Conservation (phyloP, 2,329 filamentous ascomycete genomes). For the Colletotrichum scovillei region DNA sequence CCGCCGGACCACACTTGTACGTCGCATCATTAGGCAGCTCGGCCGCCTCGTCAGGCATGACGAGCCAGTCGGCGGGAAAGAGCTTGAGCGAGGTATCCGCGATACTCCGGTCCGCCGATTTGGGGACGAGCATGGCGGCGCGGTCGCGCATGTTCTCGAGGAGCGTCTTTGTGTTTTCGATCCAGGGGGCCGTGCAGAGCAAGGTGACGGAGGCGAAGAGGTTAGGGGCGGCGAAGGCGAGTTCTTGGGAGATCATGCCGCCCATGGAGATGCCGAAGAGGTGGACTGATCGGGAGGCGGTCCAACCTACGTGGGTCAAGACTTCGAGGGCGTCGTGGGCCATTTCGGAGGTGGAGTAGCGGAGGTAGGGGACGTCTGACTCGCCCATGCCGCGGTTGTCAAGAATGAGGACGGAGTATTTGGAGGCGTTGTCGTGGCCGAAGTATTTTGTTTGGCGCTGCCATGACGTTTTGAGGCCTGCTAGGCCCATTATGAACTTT, state of each 20-base stretch:
- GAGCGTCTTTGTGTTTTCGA: slow-evolving; percentile 72
- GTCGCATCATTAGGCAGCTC: slow-evolving; percentile 59
- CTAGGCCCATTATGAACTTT: slow-evolving; percentile 86
- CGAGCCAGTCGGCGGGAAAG: slow-evolving; percentile 74
- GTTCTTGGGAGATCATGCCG: slow-evolving; percentile 91
- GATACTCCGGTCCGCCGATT: slow-evolving; percentile 75
- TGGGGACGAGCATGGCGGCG: slow-evolving; percentile 72
- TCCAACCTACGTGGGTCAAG: slow-evolving; percentile 77
- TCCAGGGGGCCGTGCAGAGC: slow-evolving; percentile 69
- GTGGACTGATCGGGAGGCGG: slow-evolving; percentile 63
- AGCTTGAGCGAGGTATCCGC: slow-evolving; percentile 72
- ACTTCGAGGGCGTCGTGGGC: slow-evolving; percentile 81
- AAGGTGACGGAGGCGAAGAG: slow-evolving; percentile 68
- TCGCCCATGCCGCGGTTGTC: slow-evolving; percentile 89
- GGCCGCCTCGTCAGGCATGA: slow-evolving; percentile 66
- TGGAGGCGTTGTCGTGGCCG: slow-evolving; percentile 74
- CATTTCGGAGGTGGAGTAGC: slow-evolving; percentile 89
- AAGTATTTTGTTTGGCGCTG: slow-evolving; percentile 87
- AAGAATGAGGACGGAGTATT: slow-evolving; percentile 80
- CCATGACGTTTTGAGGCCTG: slow-evolving; percentile 75
- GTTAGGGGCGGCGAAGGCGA: slow-evolving; percentile 66
- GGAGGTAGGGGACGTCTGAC: slow-evolving; percentile 79
- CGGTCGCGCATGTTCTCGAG: slow-evolving; percentile 72
- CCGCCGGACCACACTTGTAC: slow-evolving; percentile 48
- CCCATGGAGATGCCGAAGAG: slow-evolving; percentile 85